phyloP scores from a whole-genome alignment of 179 eudicot genomes.

The Sideroxylon spinosum region DNA sequence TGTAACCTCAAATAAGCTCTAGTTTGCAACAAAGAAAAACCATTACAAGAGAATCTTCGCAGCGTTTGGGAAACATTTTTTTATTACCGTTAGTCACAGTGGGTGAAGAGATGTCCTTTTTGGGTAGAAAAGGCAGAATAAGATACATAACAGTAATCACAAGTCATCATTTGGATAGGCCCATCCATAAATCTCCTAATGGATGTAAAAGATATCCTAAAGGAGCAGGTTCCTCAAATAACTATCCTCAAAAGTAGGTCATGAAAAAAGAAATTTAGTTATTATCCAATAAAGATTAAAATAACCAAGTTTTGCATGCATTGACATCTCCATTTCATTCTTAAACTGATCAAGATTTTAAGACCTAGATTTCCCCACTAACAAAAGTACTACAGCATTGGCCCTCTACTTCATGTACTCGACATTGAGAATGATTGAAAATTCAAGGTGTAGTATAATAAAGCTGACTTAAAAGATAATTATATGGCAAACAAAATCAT shows the following conservation, averaged over 20 bases:
- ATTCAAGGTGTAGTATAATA: not conserved
- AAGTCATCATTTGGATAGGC: not conserved
- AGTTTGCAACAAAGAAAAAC: constrained; percentile 12
- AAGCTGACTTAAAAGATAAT: not conserved
- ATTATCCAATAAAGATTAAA: not conserved
- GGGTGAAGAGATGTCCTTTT: not conserved
- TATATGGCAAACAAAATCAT: not conserved
- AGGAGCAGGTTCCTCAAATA: not conserved
- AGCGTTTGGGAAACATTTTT: not conserved
- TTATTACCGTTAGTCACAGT: not conserved
- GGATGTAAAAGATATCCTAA: not conserved
- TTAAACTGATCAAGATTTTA: not conserved
- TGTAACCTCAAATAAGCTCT: constrained; percentile 21
- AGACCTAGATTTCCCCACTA: not conserved
- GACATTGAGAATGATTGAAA: not conserved
- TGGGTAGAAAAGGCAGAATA: not conserved
- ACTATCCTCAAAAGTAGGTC: not conserved
- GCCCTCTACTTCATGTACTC: not conserved
- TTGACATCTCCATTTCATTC: not conserved
- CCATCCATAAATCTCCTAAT: not conserved
- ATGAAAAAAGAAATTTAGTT: not conserved
- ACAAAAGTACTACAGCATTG: not conserved
- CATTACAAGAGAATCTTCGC: constrained; percentile 3
- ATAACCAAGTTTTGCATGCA: not conserved
- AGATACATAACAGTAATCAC: not conserved